phyloP scores from a whole-genome alignment of 768 basidiomycete species.

The Gloeostereum incarnatum region DNA sequence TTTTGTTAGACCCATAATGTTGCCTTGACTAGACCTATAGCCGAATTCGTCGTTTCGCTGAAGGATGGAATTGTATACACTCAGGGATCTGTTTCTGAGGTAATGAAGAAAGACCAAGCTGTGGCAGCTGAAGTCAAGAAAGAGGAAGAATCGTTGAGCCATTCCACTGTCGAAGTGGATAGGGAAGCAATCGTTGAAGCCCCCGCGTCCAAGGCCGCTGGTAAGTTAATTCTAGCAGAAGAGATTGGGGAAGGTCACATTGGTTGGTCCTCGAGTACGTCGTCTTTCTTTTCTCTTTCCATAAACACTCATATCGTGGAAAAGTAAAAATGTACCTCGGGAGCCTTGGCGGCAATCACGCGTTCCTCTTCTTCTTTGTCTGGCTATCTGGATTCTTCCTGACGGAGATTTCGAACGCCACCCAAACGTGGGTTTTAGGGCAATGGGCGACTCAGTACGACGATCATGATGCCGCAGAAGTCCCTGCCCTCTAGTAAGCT shows the following conservation, averaged over 20 bases:
- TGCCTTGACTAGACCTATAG: constrained; percentile 40
- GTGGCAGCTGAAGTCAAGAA: constrained; percentile 18
- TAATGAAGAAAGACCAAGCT: constrained; percentile 29
- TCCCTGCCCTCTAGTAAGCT: constrained; percentile 26
- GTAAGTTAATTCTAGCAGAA: constrained; percentile 58
- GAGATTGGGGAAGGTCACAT: constrained; percentile 55
- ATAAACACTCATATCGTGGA: constrained; percentile 8
- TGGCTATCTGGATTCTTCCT: constrained; percentile 16
- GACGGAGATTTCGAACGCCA: constrained; percentile 13
- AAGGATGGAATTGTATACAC: constrained; percentile 44
- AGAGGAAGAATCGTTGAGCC: constrained; percentile 15
- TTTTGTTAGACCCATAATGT: constrained; percentile 36
- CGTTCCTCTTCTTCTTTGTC: constrained; percentile 21
- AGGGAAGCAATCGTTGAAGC: constrained; percentile 11
- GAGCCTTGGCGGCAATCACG: constrained; percentile 25
- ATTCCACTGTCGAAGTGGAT: no score
- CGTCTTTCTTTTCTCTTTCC: not conserved
- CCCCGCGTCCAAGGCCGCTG: constrained; percentile 21
- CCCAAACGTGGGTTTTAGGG: constrained; percentile 35
- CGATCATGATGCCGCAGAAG: constrained; percentile 17
- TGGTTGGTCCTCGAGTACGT: constrained; percentile 35
- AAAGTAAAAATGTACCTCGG: constrained; percentile 26
- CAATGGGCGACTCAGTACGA: constrained; percentile 36
- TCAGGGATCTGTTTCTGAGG: constrained; percentile 40
- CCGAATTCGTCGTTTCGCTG: constrained; percentile 48